Evolutionary conservation across 176 grass and related monocot genomes (phyloP).

Genomic region (Aegilops bicornis): DNA sequence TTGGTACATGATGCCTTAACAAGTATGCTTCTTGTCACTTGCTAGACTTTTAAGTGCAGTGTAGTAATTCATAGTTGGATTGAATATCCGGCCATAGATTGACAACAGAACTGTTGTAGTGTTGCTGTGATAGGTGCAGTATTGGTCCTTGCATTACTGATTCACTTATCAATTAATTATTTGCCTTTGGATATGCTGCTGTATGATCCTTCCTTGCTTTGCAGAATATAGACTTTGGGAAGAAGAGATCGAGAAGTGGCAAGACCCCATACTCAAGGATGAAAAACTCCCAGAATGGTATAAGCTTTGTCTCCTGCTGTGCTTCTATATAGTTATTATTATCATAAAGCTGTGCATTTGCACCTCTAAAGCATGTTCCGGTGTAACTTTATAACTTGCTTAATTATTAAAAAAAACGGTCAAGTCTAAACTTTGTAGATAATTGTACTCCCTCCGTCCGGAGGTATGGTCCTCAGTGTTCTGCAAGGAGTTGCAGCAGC

Average conservation of each 20-base stretch:
- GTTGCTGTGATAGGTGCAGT: background rate
- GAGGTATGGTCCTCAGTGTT: too few relatives aligned
- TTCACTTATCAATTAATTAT: background rate
- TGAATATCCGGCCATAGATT: background rate
- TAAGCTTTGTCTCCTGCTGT: background rate
- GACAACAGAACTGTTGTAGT: background rate
- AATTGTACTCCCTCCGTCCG: too few relatives aligned
- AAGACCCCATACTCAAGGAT: constrained; percentile 80
- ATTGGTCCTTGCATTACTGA: background rate
- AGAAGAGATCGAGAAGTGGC: constrained; percentile 99
- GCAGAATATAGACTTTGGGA: constrained; percentile 93
- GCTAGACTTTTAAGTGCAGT: constrained; percentile 1
- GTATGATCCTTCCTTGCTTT: constrained; percentile 15
- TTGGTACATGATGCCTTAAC: constrained; percentile 96
- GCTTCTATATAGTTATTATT: constrained; percentile 10
- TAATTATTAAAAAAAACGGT: background rate
- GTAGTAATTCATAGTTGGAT: background rate
- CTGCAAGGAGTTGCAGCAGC: too few relatives aligned
- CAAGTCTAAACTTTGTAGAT: background rate
- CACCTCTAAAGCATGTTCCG: background rate
- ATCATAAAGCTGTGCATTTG: background rate
- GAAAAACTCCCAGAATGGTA: constrained; percentile 96
- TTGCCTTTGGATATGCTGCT: constrained; percentile 13
- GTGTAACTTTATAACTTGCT: background rate
- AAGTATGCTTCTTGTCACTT: constrained; percentile 61